These are phyloP conservation scores for Acrocalymma vagum DNA, from an alignment of 2,329 filamentous ascomycete species.

Conservation along the genomic window DNA sequence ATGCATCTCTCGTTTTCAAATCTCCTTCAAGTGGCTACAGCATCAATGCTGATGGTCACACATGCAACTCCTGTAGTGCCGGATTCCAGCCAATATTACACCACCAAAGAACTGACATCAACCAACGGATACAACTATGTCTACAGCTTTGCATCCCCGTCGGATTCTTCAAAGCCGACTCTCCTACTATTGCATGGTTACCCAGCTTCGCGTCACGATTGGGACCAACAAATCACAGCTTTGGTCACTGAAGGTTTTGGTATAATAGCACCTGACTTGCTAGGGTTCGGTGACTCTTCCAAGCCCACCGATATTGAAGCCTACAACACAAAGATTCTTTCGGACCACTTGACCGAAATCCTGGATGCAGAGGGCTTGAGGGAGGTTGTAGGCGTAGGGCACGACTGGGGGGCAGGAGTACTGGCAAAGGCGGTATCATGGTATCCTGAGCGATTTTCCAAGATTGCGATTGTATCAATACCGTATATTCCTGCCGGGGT, in stretches of 20 bases:
- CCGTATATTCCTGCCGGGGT: neutral
- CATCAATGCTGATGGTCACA: too few relatives aligned
- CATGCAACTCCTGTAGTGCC: too few relatives aligned
- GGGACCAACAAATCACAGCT: slow-evolving; percentile 65
- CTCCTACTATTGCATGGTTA: slow-evolving; percentile 70
- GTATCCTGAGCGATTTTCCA: neutral
- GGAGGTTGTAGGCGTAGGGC: slow-evolving; percentile 7
- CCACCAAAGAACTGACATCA: neutral
- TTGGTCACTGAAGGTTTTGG: slow-evolving; percentile 66
- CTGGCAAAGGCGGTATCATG: neutral
- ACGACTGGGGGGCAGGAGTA: slow-evolving; percentile 9
- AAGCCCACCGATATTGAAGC: slow-evolving; percentile 19
- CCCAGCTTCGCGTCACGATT: slow-evolving; percentile 71
- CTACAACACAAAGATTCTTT: slow-evolving; percentile 9
- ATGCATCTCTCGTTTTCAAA: too few relatives aligned
- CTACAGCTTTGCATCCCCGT: slow-evolving; percentile 26
- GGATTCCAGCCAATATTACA: too few relatives aligned
- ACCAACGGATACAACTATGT: slow-evolving; percentile 11
- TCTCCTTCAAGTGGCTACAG: too few relatives aligned
- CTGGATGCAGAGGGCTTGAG: slow-evolving; percentile 5
- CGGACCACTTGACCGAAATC: slow-evolving; percentile 2
- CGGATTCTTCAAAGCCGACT: slow-evolving; percentile 54
- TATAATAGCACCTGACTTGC: slow-evolving; percentile 69
- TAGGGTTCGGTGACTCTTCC: slow-evolving; percentile 69
- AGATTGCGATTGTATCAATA: neutral